Evolutionary conservation across 371 early-diverging fungal genomes (phyloP).

Genomic region (Neoconidiobolus thromboides): DNA sequence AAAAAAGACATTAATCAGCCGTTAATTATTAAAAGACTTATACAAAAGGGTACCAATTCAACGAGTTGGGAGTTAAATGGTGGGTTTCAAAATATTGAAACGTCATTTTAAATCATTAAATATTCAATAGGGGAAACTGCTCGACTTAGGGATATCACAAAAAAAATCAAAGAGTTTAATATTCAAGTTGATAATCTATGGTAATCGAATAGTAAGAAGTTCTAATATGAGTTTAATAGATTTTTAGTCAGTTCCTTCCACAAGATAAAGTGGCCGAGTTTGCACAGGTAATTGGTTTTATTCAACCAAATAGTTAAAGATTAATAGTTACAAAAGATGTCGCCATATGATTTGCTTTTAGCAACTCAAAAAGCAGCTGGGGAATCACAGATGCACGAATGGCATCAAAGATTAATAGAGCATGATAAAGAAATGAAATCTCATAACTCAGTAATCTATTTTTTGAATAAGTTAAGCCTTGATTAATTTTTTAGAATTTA

Average conservation of each 20-base stretch:
- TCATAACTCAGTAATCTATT: too few relatives aligned
- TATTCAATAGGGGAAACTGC: conserved; percentile 23
- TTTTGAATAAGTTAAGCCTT: too few relatives aligned
- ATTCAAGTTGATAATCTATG: conserved; percentile 95
- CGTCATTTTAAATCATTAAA: background rate
- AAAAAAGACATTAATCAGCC: conserved; percentile 7
- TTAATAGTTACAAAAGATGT: conserved; percentile 25
- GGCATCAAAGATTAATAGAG: conserved; percentile 45
- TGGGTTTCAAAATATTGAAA: conserved; percentile 8
- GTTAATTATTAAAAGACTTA: conserved; percentile 42
- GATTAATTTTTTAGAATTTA: too few relatives aligned
- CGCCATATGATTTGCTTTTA: conserved; percentile 46
- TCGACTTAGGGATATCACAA: conserved; percentile 39
- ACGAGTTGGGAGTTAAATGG: conserved; percentile 70
- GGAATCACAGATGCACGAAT: conserved; percentile 29
- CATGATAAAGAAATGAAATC: conserved; percentile 37
- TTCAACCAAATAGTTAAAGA: background rate
- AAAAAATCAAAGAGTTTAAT: conserved; percentile 31
- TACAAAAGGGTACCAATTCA: conserved; percentile 39
- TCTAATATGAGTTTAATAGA: background rate
- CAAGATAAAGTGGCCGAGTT: conserved; percentile 90
- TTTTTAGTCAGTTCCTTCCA: conserved; percentile 74
- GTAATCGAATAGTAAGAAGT: conserved; percentile 23
- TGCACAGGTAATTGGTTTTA: conserved; percentile 33
- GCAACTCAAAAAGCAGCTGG: conserved; percentile 79